Percentiles rank a stretch among this genome's conserved stretches.
Conservation (phyloP, 2,329 filamentous ascomycete species). For the Stagonosporopsis cucurbitacearum region DNA sequence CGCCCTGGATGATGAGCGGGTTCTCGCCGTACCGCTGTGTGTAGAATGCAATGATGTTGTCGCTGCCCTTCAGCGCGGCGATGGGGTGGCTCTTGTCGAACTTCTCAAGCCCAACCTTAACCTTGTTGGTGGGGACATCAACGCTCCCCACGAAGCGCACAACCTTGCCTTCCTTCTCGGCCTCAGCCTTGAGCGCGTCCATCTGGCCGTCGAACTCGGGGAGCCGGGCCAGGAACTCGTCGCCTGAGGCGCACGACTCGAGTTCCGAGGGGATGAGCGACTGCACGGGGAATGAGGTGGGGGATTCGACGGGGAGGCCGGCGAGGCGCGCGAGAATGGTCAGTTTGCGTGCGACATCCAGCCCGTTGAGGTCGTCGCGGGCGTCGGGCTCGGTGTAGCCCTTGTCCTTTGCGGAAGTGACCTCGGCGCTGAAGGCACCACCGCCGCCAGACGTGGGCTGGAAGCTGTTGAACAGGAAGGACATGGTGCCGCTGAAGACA, state of each 20-base stretch:
- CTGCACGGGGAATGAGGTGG: conserved; percentile 90
- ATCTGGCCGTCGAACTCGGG: conserved; percentile 87
- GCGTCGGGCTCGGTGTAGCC: conserved; percentile 93
- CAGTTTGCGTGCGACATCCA: conserved; percentile 93
- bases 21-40: conserved; percentile 92
- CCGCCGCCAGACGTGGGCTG: conserved; percentile 78
- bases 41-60: conserved; percentile 99
- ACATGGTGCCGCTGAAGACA: conserved; percentile 97
- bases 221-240: conserved; percentile 84
- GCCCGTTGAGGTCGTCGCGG: conserved; percentile 82
- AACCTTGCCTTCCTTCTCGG: conserved; percentile 86
- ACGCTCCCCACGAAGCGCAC: conserved; percentile 94
- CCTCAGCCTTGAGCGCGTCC: conserved; percentile 85
- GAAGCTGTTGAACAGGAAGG: conserved; percentile 97
- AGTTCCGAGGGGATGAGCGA: conserved; percentile 89
- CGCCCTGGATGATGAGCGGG: conserved; percentile 92
- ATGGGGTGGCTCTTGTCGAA: conserved; percentile 85
- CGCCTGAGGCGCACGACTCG: conserved; percentile 75
- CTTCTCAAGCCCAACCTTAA: conserved; percentile 92
- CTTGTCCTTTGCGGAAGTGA: conserved; percentile 87
- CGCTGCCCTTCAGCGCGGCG: conserved; percentile 92
- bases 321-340: conserved; percentile 90
- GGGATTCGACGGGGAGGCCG: conserved; percentile 80
- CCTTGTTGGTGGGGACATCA: conserved; percentile 77
- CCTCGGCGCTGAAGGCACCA: conserved; percentile 88